Base-by-base conservation (phyloP, 2,329 filamentous ascomycete species). In the Chaetomium sp. region DNA sequence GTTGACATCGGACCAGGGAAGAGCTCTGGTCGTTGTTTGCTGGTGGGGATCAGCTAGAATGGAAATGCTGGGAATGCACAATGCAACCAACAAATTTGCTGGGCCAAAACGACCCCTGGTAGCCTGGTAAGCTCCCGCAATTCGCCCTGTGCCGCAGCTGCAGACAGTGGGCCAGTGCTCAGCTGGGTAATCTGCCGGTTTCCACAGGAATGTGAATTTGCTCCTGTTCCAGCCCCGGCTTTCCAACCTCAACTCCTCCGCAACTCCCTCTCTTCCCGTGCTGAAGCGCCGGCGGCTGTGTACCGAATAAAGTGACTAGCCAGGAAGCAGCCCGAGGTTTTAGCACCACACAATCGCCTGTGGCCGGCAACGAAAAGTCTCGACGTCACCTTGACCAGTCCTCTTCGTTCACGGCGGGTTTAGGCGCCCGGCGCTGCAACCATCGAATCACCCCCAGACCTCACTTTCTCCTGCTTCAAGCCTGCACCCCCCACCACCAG, bases 371-470 rank as follows among this genome's bases (percentile, higher is more conserved):
- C 63, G 42, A 62, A 42, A 21, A 57, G 12, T 31, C 38, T 61
- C 60, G 57, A 63, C 49, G 47, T 16, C 9, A 57, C 35, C 55
- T 65, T 31, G 31, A 10, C 51, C 57, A 45, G 16, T 38, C 42
- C 64, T 58, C 31, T 54, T 62, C 58, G 38, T 64, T 62, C 54
- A 66, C 61, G 29, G 35, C 60, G 51, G 65, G 23, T 62, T 59
- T 70, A 69, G 85, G 83, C 68, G 84, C 81, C 85, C 86, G 85
- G 71, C 64, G 65, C 70, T 60, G 53, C 50, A 57, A 57, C 45
- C 61, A 42, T 60, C 65, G 67, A 67, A 57, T 64, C 60, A 50
- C 62, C 35, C 58, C 47, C 29, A 42, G 53, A 33, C 33, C 65
- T 65, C 64, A 60, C 68, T 63, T 60, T 54, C 67, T 62, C 64